Conservation (phyloP, 345 rosid species). For the Bruguiera gymnorhiza region DNA sequence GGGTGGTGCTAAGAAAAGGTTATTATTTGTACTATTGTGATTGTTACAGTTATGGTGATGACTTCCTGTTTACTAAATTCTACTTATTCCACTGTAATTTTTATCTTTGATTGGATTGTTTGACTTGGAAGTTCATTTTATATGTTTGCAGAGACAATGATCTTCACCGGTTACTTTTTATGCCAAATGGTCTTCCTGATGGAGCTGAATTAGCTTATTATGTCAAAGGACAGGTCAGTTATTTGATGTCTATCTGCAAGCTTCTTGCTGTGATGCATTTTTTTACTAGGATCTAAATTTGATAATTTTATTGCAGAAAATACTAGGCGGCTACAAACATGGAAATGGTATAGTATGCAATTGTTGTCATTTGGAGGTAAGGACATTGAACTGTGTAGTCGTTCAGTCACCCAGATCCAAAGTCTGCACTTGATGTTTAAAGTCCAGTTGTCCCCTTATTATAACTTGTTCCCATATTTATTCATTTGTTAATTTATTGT, state of each 20-base stretch:
- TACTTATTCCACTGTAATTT: neutral
- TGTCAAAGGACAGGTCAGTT: slow-evolving; percentile 77
- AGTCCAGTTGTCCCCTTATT: neutral
- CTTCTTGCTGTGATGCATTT: neutral
- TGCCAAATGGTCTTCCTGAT: slow-evolving; percentile 94
- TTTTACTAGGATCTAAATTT: slow-evolving; percentile 13
- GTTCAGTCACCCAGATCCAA: neutral
- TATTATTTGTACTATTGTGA: neutral
- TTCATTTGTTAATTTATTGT: neutral
- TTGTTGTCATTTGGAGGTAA: slow-evolving; percentile 82
- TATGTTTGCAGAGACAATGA: slow-evolving; percentile 72
- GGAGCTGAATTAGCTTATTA: slow-evolving; percentile 83
- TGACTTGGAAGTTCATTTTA: slow-evolving; percentile 3
- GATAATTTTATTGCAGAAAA: slow-evolving; percentile 39
- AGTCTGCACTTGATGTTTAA: slow-evolving; percentile 7
- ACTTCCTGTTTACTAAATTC: neutral
- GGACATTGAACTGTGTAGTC: slow-evolving; percentile 1
- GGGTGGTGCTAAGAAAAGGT: slow-evolving; percentile 72
- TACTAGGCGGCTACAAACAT: slow-evolving; percentile 75
- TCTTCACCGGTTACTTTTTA: slow-evolving; percentile 83
- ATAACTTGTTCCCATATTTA: slow-evolving; percentile 6
- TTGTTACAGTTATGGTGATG: neutral
- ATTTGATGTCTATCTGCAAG: neutral
- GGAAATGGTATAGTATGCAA: slow-evolving; percentile 82
- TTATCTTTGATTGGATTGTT: neutral